Conservation (phyloP, 1,284 basidiomycete genomes). For the Sporisorium graminicola region DNA sequence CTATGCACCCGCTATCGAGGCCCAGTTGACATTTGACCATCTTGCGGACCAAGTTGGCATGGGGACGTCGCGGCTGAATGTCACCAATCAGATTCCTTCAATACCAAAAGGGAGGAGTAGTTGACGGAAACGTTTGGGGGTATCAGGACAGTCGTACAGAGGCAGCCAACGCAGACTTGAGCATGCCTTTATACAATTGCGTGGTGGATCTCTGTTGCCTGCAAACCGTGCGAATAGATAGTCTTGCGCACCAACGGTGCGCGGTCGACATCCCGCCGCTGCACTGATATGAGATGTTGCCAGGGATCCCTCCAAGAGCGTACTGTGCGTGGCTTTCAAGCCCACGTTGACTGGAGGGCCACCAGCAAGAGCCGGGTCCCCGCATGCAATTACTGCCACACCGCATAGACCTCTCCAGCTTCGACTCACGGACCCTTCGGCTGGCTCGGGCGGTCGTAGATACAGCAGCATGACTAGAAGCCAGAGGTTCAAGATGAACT, state of each 20-base stretch:
- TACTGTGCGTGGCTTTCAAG: neutral
- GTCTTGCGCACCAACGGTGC: neutral
- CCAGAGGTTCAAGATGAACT: neutral
- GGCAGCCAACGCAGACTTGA: neutral
- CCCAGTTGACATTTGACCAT: conserved; percentile 24
- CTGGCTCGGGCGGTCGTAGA: neutral
- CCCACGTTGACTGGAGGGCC: neutral
- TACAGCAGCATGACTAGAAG: neutral
- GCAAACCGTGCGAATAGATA: neutral
- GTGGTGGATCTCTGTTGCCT: neutral
- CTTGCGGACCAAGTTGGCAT: neutral
- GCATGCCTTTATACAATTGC: conserved; percentile 1
- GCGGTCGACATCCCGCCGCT: neutral
- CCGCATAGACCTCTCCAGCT: neutral
- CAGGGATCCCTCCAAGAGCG: conserved; percentile 4
- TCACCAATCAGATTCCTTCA: neutral
- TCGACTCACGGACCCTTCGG: conserved; percentile 7
- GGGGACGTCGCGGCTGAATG: neutral
- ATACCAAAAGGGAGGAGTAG: neutral
- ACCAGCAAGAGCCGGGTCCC: neutral
- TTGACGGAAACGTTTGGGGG: neutral
- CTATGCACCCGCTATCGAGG: conserved; percentile 15
- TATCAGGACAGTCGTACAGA: neutral
- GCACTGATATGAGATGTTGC: conserved; percentile 13
- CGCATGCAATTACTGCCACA: neutral